Percentiles rank a stretch among this genome's conserved stretches.
Conservation (phyloP, 2,329 filamentous ascomycete genomes). For the Penicillium psychrosexuale region DNA sequence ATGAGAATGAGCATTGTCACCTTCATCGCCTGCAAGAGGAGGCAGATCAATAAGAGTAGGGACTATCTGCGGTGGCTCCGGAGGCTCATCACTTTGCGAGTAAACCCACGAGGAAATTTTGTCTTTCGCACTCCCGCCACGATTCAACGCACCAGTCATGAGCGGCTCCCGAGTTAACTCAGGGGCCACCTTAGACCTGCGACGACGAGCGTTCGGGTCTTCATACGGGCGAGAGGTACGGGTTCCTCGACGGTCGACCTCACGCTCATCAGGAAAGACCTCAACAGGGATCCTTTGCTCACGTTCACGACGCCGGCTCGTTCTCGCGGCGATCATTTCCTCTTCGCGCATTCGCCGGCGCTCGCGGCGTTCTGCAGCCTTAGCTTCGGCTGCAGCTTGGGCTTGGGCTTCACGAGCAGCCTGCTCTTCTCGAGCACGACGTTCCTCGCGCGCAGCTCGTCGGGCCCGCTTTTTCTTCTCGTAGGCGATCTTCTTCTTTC, state of each 20-base stretch:
- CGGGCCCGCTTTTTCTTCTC: slow-evolving; percentile 39
- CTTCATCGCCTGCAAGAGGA: slow-evolving; percentile 30
- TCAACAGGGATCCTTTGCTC: slow-evolving; percentile 29
- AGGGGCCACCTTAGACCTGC: slow-evolving; percentile 31
- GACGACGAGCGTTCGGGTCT: slow-evolving; percentile 36
- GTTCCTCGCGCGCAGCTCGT: slow-evolving; percentile 53
- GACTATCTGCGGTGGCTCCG: slow-evolving; percentile 47
- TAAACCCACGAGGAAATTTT: slow-evolving; percentile 52
- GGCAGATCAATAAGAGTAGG: slow-evolving; percentile 46
- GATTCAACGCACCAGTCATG: slow-evolving; percentile 28
- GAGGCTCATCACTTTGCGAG: slow-evolving; percentile 47
- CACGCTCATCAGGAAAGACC: slow-evolving; percentile 28
- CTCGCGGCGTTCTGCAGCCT: slow-evolving; percentile 42
- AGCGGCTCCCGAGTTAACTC: slow-evolving; percentile 27
- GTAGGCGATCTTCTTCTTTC: slow-evolving; percentile 20
- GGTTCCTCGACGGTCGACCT: slow-evolving; percentile 20
- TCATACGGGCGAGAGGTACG: slow-evolving; percentile 33
- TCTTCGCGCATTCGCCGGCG: slow-evolving; percentile 38
- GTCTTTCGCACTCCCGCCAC: slow-evolving; percentile 30
- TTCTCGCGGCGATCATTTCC: slow-evolving; percentile 29
- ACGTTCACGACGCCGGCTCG: slow-evolving; percentile 34
- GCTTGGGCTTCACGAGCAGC: slow-evolving; percentile 20
- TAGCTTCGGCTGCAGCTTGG: slow-evolving; percentile 36
- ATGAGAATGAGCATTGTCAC: slow-evolving; percentile 33
- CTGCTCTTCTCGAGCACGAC: slow-evolving; percentile 30